Evolutionary conservation across 352 stramenopile species (phyloP), one percentile per base, ranked within the genome.

Genomic region (Globisporangium acanthophoron): DNA sequence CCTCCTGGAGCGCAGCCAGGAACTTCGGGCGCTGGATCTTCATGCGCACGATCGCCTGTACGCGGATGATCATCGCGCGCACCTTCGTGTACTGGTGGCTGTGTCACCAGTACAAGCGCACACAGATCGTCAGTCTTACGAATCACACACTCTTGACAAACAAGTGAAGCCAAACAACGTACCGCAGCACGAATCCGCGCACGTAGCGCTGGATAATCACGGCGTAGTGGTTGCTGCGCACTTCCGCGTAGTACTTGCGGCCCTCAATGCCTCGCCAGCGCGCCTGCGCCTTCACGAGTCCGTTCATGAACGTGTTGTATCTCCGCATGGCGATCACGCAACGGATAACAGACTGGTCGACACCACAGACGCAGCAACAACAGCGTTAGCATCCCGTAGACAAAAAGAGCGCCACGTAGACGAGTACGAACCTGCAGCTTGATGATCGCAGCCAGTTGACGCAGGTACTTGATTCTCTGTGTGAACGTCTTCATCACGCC

Each of bases 131-230:
- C 33, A 39, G 33, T 39, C 33, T 39, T 9, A 9, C 33, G 24
- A 3, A 43, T 27, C 16, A 40, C 31, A 39, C 21, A 61, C 20
- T 37, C 27, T 15, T 12, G 8, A 13, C 21, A 20, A 15, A n/a
- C 9, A 51, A 51, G 15, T 9, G 8, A 37, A 18, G 35, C 39
- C 46, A 37, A 21, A 33, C 9, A 27, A 61, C 61, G 20, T 65
- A 71, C 67, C 78, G 82, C 60, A 85, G 79, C 35, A 85, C 71
- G 60, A 86, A 89, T 12, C 85, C 82, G 56, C 77, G 78, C 60
- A 85, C 65, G 70, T 92, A 83, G 43, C 80, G 79, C 70, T 94
- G 85, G 44, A 94, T 92, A 58, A 92, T 87, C 58, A 94, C 73
- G 53, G 85, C 85, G 45, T 87, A 65, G 69, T 91, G 78, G 71